A percentile compares a stretch with the other conserved stretches of the same genome.
Evolutionary conservation across 805 yeast genomes (phyloP).

Genomic region (Saccharomycopsis fibuligera): DNA sequence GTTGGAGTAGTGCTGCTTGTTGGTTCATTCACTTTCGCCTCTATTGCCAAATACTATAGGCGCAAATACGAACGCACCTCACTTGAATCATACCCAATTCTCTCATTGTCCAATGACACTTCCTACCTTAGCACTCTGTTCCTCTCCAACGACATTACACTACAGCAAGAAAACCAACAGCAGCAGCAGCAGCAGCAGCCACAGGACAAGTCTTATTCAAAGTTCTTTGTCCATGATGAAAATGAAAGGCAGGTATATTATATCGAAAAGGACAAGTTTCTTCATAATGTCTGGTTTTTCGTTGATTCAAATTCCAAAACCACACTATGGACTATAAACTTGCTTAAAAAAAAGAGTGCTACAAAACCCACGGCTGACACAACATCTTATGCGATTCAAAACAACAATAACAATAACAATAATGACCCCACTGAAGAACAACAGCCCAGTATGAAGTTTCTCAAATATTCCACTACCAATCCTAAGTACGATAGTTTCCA

Average conservation of each 20-base stretch:
- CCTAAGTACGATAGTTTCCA: constrained; percentile 5
- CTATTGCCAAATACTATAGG: constrained; percentile 11
- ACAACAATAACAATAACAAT: not conserved
- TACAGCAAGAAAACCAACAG: too few relatives aligned
- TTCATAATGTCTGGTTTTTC: constrained; percentile 14
- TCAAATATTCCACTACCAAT: constrained; percentile 6
- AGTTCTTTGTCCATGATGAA: constrained; percentile 1
- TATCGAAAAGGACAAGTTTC: not conserved
- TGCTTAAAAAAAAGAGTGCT: not conserved
- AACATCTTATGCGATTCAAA: constrained; percentile 2
- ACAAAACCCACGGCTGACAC: not conserved
- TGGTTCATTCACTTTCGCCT: constrained; percentile 11
- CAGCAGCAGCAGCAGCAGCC: too few relatives aligned
- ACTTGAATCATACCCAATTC: constrained; percentile 13
- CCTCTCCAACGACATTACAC: too few relatives aligned
- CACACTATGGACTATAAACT: constrained; percentile 8
- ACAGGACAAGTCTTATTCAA: not conserved
- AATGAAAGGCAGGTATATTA: not conserved
- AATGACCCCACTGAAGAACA: too few relatives aligned
- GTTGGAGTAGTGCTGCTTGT: constrained; percentile 8
- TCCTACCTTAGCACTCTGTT: constrained; percentile 6
- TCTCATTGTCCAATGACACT: constrained; percentile 6
- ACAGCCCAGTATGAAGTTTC: too few relatives aligned
- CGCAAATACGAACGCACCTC: constrained; percentile 7
- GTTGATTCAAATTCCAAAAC: not conserved